phyloP scores from a whole-genome alignment of 2,329 filamentous ascomycete genomes.

The Paracorniculantispora psalliotae region DNA sequence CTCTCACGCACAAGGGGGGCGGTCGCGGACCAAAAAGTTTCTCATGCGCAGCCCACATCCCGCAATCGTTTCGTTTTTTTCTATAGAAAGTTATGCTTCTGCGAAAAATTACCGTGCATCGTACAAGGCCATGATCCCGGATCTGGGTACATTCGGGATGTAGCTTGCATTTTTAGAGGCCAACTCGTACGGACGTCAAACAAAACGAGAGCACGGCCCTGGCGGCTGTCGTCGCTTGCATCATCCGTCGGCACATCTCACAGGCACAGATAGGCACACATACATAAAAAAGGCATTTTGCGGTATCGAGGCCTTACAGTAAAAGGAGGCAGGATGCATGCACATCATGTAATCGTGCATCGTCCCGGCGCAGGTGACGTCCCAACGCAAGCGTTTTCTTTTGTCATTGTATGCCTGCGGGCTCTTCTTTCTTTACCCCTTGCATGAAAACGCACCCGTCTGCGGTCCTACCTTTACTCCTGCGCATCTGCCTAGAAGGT shows the following conservation, averaged over 20 bases:
- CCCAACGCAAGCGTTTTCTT: not conserved
- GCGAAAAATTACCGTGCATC: not conserved
- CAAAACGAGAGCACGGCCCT: not conserved
- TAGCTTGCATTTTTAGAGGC: not conserved
- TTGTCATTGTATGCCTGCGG: not conserved
- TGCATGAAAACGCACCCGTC: no score
- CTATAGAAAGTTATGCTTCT: not conserved
- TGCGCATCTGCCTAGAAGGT: no score
- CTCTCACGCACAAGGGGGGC: not conserved
- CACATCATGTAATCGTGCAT: conserved; percentile 5
- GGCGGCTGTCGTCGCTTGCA: conserved; percentile 5
- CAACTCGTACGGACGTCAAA: not conserved
- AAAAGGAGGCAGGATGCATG: not conserved
- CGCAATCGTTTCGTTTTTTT: not conserved
- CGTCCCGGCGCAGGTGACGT: not conserved
- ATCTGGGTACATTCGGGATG: no score
- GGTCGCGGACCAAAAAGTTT: not conserved
- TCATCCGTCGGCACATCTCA: not conserved
- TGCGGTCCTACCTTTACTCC: no score
- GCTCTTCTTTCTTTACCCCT: not conserved
- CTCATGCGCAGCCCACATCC: not conserved
- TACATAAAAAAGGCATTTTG: no score
- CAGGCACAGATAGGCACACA: no score
- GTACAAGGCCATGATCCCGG: not conserved
- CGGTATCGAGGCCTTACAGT: not conserved